phyloP scores from a whole-genome alignment of 139 green algal genomes.

The Pleodorina starrii region DNA sequence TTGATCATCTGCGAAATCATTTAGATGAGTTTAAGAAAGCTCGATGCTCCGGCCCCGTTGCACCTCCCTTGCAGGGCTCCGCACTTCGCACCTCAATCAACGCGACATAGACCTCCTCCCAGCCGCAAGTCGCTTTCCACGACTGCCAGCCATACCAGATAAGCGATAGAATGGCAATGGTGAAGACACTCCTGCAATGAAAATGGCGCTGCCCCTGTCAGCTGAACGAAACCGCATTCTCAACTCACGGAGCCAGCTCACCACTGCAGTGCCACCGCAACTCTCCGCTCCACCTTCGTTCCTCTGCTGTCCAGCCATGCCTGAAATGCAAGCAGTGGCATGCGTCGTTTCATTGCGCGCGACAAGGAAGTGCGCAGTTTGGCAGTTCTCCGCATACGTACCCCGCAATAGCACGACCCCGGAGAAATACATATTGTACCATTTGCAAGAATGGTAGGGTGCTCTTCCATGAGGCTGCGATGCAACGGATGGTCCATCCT shows the following conservation, averaged over 20 bases:
- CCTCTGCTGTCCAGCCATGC: not conserved
- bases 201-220: no score
- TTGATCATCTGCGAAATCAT: slow-evolving; percentile 13
- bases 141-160: slow-evolving; percentile 49
- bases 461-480: not conserved
- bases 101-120: slow-evolving; percentile 67
- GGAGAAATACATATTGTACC: not conserved
- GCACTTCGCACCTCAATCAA: slow-evolving; percentile 46
- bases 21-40: no score
- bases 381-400: no score
- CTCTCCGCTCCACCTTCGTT: not conserved
- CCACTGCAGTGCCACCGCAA: not conserved
- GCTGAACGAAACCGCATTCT: no score
- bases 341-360: no score
- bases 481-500: not conserved
- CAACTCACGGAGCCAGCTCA: not conserved
- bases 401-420: not conserved
- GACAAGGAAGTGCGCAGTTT: no score
- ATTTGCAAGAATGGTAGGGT: not conserved
- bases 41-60: no score
- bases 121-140: slow-evolving; percentile 46
- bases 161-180: slow-evolving; percentile 2
- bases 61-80: no score
- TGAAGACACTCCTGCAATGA: slow-evolving; percentile 25
- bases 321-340: no score